Percentiles rank a stretch among this genome's conserved stretches.
Evolutionary conservation across 1,284 basidiomycete genomes (phyloP).

Genomic region (Apiotrichum porosum): DNA sequence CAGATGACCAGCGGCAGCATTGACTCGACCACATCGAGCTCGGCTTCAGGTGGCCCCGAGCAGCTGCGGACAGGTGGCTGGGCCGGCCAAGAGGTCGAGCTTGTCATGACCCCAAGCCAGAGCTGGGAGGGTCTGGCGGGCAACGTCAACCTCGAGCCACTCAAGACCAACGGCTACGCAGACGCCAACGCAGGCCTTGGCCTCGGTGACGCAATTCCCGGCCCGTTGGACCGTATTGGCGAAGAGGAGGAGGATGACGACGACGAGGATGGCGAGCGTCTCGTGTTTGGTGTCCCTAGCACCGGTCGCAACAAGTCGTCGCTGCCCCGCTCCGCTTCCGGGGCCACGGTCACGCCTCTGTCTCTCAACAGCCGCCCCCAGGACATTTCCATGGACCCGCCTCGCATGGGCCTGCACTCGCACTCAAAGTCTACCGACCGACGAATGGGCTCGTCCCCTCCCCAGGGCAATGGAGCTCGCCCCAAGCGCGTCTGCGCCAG

Average conservation of each 20-base stretch:
- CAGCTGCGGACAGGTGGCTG: conserved; percentile 17
- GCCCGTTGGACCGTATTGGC: conserved; percentile 33
- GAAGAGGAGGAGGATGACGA: conserved; percentile 33
- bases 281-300: conserved; percentile 8
- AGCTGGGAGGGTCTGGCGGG: conserved; percentile 40
- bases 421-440: background rate
- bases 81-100: conserved; percentile 29
- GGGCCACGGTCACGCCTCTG: conserved; percentile 7
- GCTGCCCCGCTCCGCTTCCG: conserved; percentile 13
- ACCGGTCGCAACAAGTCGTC: background rate
- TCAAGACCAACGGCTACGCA: conserved; percentile 1
- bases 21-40: conserved; percentile 32
- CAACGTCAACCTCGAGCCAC: background rate
- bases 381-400: conserved; percentile 1
- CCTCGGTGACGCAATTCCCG: conserved; percentile 1
- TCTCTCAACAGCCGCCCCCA: background rate
- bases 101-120: conserved; percentile 44
- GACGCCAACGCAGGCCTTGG: conserved; percentile 2
- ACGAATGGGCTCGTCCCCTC: background rate
- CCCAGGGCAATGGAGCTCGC: background rate
- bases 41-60: conserved; percentile 6
- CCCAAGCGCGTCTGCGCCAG: conserved; percentile 54
- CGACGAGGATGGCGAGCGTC: conserved; percentile 30
- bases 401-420: background rate
- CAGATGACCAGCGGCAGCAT: conserved; percentile 34